Conservation (phyloP, 2,329 filamentous ascomycete species). For the Pseudocercospora eumusae region DNA sequence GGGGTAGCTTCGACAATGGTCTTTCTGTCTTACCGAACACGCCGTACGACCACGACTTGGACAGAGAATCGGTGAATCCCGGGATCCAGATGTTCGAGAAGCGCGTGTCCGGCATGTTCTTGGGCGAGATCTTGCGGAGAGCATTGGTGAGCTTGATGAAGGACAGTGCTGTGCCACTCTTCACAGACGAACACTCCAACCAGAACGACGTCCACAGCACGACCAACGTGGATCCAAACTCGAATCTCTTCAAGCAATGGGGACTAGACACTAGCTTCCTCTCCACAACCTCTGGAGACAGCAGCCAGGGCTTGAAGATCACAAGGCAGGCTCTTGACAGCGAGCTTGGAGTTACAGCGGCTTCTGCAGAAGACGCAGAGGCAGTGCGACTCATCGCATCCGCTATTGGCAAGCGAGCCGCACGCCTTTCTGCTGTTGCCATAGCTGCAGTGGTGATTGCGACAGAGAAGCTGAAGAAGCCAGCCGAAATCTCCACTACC, state of each 20-base stretch:
- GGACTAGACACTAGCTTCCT: conserved; percentile 89
- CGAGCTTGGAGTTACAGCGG: conserved; percentile 72
- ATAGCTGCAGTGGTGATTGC: conserved; percentile 82
- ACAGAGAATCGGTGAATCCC: conserved; percentile 80
- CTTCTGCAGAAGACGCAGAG: conserved; percentile 80
- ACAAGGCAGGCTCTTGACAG: conserved; percentile 78
- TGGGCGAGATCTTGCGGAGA: conserved; percentile 87
- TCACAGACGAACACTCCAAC: conserved; percentile 73
- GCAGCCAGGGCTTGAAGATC: conserved; percentile 67
- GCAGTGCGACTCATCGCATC: conserved; percentile 81
- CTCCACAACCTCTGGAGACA: conserved; percentile 81
- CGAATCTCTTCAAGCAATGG: conserved; percentile 76
- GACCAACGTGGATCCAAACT: conserved; percentile 65
- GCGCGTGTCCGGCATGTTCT: conserved; percentile 95
- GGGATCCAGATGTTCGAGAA: conserved; percentile 99
- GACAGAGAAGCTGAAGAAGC: conserved; percentile 66
- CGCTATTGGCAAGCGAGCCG: conserved; percentile 84
- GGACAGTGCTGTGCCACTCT: conserved; percentile 67
- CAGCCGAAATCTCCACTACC: conserved; percentile 36
- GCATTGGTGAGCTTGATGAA: conserved; percentile 72
- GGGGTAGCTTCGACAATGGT: conserved; percentile 96
- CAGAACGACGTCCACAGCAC: conserved; percentile 68
- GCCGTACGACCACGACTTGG: conserved; percentile 75
- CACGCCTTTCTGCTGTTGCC: conserved; percentile 82
- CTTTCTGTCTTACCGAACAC: conserved; percentile 86